These are phyloP conservation scores for Elsinoe necatrix DNA, from an alignment of 2,329 filamentous ascomycete genomes.

Conservation along the genomic window DNA sequence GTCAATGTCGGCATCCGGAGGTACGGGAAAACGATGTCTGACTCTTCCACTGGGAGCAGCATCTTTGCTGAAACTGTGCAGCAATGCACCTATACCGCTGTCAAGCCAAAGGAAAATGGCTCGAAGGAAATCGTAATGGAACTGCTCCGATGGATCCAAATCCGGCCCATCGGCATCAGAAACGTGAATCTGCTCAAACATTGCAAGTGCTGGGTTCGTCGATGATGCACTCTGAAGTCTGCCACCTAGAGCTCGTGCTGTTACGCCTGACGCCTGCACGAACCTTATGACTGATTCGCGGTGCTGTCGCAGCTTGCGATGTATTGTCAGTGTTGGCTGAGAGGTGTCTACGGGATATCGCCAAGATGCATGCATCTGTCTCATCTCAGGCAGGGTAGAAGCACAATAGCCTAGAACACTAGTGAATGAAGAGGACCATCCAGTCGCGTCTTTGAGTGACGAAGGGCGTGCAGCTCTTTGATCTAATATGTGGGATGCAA, in stretches of 20 bases:
- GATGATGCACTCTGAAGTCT: constrained; percentile 38
- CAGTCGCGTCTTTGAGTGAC: constrained; percentile 22
- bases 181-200: constrained; percentile 42
- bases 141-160: constrained; percentile 40
- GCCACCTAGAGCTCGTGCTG: constrained; percentile 50
- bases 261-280: constrained; percentile 52
- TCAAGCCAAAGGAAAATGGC: constrained; percentile 56
- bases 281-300: constrained; percentile 51
- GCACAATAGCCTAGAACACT: constrained; percentile 30
- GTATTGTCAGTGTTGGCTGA: constrained; percentile 43
- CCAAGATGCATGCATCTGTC: constrained; percentile 49
- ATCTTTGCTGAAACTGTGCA: constrained; percentile 48
- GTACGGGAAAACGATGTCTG: constrained; percentile 41
- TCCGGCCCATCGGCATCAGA: constrained; percentile 32
- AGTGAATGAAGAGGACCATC: constrained; percentile 38
- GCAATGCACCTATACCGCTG: constrained; percentile 46
- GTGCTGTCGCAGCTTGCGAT: constrained; percentile 48
- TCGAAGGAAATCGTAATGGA: constrained; percentile 57
- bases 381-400: constrained; percentile 46
- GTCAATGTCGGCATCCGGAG: constrained; percentile 40
- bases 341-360: constrained; percentile 51
- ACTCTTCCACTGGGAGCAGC: constrained; percentile 28
- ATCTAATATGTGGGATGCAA: constrained; percentile 49
- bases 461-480: constrained; percentile 27
- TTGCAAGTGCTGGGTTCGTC: constrained; percentile 8